Percentiles rank a stretch among this genome's conserved stretches.
These are phyloP conservation scores for Colletotrichum sp. DNA, from an alignment of 2,329 filamentous ascomycete genomes.

Conservation along the genomic window DNA sequence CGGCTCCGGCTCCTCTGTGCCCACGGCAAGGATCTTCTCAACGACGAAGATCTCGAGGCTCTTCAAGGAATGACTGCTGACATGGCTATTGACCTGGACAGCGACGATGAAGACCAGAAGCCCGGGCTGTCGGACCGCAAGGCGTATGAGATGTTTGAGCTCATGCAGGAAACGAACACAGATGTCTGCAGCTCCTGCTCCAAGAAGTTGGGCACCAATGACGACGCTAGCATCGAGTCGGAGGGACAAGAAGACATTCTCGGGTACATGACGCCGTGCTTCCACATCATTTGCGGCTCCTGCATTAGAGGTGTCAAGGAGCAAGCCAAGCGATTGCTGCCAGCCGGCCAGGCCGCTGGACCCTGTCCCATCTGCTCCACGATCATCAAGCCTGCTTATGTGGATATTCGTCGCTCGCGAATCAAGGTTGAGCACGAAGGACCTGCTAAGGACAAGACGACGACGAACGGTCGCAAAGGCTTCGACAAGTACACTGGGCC, in stretches of 20 bases:
- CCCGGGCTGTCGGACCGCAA: conserved; percentile 69
- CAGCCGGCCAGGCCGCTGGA: conserved; percentile 45
- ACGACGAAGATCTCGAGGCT: conserved; percentile 79
- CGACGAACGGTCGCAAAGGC: conserved; percentile 28
- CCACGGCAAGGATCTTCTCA: conserved; percentile 90
- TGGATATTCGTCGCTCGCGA: conserved; percentile 70
- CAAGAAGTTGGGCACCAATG: conserved; percentile 63
- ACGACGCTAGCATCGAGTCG: conserved; percentile 60
- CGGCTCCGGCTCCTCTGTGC: conserved; percentile 90
- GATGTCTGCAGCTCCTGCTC: conserved; percentile 77
- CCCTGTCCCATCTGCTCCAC: conserved; percentile 73
- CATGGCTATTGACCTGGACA: conserved; percentile 88
- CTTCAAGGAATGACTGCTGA: conserved; percentile 83
- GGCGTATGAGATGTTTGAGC: conserved; percentile 83
- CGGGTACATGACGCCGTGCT: conserved; percentile 85
- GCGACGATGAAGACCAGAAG: conserved; percentile 66
- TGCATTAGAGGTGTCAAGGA: conserved; percentile 70
- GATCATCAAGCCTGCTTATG: conserved; percentile 67
- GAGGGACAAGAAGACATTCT: conserved; percentile 69
- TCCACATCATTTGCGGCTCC: conserved; percentile 79
- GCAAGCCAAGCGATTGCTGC: conserved; percentile 46
- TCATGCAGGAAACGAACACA: conserved; percentile 82
- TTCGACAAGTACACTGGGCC: conserved; percentile 80
- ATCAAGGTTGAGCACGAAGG: conserved; percentile 62
- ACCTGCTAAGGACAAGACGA: conserved; percentile 39